phyloP scores from a whole-genome alignment of 352 stramenopile species.

The Pythium guiyangense region DNA sequence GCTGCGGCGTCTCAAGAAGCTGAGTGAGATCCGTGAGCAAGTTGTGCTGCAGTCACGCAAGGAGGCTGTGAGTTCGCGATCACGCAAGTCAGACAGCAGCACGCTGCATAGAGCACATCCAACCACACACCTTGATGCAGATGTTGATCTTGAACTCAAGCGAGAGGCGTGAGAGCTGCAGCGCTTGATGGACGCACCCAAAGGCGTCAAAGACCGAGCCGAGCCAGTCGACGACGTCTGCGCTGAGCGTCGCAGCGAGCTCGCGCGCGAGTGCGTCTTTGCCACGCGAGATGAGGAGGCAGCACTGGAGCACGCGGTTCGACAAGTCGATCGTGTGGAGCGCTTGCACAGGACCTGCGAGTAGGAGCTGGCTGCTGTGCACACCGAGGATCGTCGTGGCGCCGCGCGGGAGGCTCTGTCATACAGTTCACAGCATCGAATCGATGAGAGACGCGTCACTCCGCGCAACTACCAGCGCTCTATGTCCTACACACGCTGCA shows the following conservation, averaged over 20 bases:
- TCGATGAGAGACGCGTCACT: neutral
- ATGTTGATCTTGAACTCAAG: conserved; percentile 49
- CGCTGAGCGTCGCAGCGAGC: conserved; percentile 32
- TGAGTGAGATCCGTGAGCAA: conserved; percentile 30
- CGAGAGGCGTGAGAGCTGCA: conserved; percentile 37
- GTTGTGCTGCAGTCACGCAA: conserved; percentile 23
- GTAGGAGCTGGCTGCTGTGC: conserved; percentile 42
- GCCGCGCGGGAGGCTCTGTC: conserved; percentile 31
- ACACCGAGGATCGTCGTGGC: conserved; percentile 48
- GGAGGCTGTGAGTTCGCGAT: neutral
- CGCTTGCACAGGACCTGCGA: conserved; percentile 35
- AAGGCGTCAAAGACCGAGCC: conserved; percentile 67
- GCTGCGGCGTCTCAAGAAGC: conserved; percentile 19
- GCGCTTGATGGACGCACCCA: conserved; percentile 31
- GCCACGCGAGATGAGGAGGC: conserved; percentile 54
- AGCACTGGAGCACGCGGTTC: conserved; percentile 63
- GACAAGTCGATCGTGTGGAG: conserved; percentile 57
- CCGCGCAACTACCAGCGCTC: neutral
- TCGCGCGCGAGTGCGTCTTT: conserved; percentile 33
- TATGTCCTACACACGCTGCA: neutral
- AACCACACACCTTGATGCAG: conserved; percentile 46
- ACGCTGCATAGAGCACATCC: neutral
- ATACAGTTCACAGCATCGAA: conserved; percentile 3
- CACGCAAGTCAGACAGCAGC: no score
- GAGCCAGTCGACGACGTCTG: conserved; percentile 46